phyloP scores from a whole-genome alignment of 495 filamentous ascomycete genomes.

The Chaetomium cochliodes region DNA sequence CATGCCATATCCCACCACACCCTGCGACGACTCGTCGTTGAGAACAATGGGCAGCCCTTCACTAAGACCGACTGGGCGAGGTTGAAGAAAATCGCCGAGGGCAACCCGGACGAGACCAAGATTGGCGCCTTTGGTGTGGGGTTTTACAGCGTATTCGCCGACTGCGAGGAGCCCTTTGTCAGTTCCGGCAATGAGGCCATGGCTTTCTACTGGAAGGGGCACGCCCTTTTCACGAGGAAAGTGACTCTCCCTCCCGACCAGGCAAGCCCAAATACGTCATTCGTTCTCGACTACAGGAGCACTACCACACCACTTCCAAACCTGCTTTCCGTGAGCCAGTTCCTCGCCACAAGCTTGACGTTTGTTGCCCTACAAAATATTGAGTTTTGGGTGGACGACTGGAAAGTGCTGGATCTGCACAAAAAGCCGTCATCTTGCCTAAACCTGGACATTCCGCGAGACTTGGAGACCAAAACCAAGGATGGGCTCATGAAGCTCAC shows the following conservation, averaged over 20 bases:
- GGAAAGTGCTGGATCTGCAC: constrained; percentile 67
- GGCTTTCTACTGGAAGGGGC: constrained; percentile 99
- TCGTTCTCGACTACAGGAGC: constrained; percentile 90
- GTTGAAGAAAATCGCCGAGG: constrained; percentile 94
- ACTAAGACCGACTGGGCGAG: constrained; percentile 85
- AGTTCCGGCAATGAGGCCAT: constrained; percentile 87
- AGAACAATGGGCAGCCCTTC: constrained; percentile 87
- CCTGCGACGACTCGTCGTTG: constrained; percentile 74
- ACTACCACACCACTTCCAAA: constrained; percentile 79
- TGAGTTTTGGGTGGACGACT: constrained; percentile 88
- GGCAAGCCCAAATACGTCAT: constrained; percentile 70
- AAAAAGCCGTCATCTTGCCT: constrained; percentile 81
- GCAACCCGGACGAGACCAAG: constrained; percentile 97
- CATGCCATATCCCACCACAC: constrained; percentile 83
- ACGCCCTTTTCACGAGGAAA: constrained; percentile 85
- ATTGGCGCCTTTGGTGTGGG: constrained; percentile 98
- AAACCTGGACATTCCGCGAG: constrained; percentile 69
- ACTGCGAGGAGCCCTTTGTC: constrained; percentile 96
- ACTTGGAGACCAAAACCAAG: constrained; percentile 75
- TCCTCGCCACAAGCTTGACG: constrained; percentile 90
- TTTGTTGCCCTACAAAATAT: constrained; percentile 87
- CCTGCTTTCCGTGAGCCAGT: constrained; percentile 81
- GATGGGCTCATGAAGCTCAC: constrained; percentile 81
- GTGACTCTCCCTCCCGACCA: constrained; percentile 65
- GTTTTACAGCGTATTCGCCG: constrained; percentile 97